phyloP scores from a whole-genome alignment of 345 rosid species.

The Iberis pinnata region DNA sequence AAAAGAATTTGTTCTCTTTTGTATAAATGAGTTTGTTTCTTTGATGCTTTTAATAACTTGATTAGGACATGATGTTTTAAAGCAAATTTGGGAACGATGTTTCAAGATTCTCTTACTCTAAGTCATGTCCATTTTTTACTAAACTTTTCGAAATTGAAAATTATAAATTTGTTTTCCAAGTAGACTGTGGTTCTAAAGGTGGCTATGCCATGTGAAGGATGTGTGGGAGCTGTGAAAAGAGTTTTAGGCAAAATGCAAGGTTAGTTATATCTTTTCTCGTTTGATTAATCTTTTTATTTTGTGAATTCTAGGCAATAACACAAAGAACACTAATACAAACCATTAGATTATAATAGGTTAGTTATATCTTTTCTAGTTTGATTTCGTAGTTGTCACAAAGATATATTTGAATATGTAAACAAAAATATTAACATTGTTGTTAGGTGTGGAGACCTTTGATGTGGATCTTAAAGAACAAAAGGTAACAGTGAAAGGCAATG shows the following conservation, averaged over 20 bases:
- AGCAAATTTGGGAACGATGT: no score
- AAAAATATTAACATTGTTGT: conserved; percentile 8
- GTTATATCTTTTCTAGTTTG: no score
- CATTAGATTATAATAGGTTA: no score
- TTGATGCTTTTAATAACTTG: no score
- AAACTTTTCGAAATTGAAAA: neutral
- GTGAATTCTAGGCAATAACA: no score
- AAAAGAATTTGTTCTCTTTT: conserved; percentile 5
- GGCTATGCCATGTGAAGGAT: conserved; percentile 78
- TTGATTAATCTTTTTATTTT: neutral
- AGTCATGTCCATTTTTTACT: neutral
- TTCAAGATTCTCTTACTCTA: conserved; percentile 2
- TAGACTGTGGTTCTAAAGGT: conserved; percentile 83
- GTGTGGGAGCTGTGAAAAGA: conserved; percentile 78
- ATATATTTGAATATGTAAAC: neutral
- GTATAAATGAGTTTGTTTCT: neutral
- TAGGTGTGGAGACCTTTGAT: conserved; percentile 71
- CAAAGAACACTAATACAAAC: no score
- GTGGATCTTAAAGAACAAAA: conserved; percentile 71
- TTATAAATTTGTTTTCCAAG: neutral
- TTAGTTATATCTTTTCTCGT: conserved; percentile 11
- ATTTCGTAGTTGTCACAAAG: no score
- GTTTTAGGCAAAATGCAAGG: conserved; percentile 88
- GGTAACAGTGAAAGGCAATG: conserved; percentile 79
- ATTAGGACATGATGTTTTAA: neutral